phyloP scores from a whole-genome alignment of 306 rosid species.

The Lathyrus aphaca region DNA sequence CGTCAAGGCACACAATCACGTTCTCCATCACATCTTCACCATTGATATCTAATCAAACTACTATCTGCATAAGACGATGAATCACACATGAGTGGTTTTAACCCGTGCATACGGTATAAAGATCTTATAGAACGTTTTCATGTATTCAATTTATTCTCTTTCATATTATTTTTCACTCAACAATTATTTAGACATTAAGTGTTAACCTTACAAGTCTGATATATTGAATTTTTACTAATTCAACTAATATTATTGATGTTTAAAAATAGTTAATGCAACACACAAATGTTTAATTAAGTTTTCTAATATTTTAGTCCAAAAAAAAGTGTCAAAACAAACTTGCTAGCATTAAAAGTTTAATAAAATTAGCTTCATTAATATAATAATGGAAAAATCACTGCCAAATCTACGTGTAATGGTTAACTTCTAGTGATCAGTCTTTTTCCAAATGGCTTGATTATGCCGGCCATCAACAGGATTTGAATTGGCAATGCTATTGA shows the following conservation, averaged over 20 bases:
- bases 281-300: background rate
- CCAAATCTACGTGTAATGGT: slow-evolving; percentile 55
- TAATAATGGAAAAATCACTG: slow-evolving; percentile 51
- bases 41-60: no score
- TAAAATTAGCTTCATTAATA: background rate
- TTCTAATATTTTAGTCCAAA: background rate
- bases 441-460: slow-evolving; percentile 56
- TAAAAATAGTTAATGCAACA: background rate
- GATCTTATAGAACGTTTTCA: no score
- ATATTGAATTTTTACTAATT: background rate
- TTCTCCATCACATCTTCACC: no score
- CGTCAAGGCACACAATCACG: no score
- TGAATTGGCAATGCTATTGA: slow-evolving; percentile 29
- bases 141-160: no score
- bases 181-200: no score
- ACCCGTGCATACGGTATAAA: no score
- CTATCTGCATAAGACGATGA: no score
- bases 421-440: slow-evolving; percentile 50
- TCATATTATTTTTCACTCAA: background rate
- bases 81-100: no score
- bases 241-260: background rate
- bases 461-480: slow-evolving; percentile 73
- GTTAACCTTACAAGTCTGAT: no score
- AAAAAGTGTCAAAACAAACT: no score
- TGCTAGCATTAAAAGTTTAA: background rate